Percentiles rank a stretch among this genome's conserved stretches.
phyloP scores from a whole-genome alignment of 768 basidiomycete genomes.

The Roridomyces roridus region DNA sequence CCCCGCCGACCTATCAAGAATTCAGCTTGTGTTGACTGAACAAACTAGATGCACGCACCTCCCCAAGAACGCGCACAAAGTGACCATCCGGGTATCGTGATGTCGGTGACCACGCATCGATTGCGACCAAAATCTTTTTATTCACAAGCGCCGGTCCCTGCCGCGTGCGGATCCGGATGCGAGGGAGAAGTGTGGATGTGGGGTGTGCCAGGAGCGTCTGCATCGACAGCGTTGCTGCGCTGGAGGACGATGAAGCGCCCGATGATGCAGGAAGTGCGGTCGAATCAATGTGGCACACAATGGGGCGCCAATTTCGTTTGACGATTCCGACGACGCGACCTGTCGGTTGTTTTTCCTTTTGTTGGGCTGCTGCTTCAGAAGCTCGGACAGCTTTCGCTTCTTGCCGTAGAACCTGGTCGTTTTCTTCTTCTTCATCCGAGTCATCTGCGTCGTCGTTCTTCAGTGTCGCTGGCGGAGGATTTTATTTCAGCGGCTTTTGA shows the following conservation, averaged over 20 bases:
- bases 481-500: neutral
- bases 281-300: slow-evolving; percentile 94
- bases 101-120: slow-evolving; percentile 89
- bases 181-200: slow-evolving; percentile 88
- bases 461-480: slow-evolving; percentile 62
- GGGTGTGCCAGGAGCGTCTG: slow-evolving; percentile 96
- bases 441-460: slow-evolving; percentile 89
- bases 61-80: slow-evolving; percentile 91
- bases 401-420: slow-evolving; percentile 42
- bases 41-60: neutral
- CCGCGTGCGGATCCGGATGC: slow-evolving; percentile 92
- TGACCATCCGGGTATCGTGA: slow-evolving; percentile 97
- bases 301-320: slow-evolving; percentile 95
- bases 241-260: slow-evolving; percentile 29
- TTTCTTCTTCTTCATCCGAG: slow-evolving; percentile 52
- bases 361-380: slow-evolving; percentile 41
- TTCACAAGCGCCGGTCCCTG: slow-evolving; percentile 88
- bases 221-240: slow-evolving; percentile 77
- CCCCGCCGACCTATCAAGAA: slow-evolving; percentile 71
- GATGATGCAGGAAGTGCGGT: slow-evolving; percentile 79
- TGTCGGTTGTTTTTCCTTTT: slow-evolving; percentile 82
- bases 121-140: slow-evolving; percentile 95
- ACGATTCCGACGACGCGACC: slow-evolving; percentile 91
- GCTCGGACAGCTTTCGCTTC: slow-evolving; percentile 48
- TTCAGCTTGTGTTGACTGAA: neutral